Conservation (phyloP, 495 filamentous ascomycete genomes). For the Evernia prunastri region DNA sequence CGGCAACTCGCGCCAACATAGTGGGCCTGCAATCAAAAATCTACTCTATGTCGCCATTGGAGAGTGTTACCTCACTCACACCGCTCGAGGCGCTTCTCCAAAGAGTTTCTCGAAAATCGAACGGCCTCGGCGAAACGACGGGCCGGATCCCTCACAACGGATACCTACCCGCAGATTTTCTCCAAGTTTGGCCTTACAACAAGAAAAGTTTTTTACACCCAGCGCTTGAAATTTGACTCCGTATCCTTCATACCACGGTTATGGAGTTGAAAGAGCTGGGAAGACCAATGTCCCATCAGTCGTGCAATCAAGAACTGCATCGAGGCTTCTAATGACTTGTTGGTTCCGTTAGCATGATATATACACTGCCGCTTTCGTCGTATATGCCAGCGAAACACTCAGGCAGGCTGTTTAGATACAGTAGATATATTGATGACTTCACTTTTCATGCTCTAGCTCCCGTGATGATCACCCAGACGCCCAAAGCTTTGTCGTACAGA, state of each 20-base stretch:
- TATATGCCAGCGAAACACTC: background rate
- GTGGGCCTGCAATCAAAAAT: constrained; percentile 4
- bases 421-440: background rate
- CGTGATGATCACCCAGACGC: background rate
- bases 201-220: constrained; percentile 52
- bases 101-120: background rate
- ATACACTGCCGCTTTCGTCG: background rate
- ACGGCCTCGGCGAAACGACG: background rate
- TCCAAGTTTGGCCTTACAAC: constrained; percentile 32
- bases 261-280: constrained; percentile 64
- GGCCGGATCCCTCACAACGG: background rate
- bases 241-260: constrained; percentile 42
- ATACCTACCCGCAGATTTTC: constrained; percentile 20
- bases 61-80: background rate
- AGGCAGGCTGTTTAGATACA: background rate
- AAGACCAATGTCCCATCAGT: constrained; percentile 49
- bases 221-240: constrained; percentile 59
- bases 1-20: constrained; percentile 26
- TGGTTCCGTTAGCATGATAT: constrained; percentile 26
- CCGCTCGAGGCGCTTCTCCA: too few relatives aligned
- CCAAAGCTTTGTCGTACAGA: background rate
- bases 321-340: constrained; percentile 44
- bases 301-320: constrained; percentile 60
- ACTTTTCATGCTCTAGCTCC: background rate
- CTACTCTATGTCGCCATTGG: background rate